Evolutionary conservation across 768 basidiomycete species (phyloP).

Genomic region (Tremella mesenterica): DNA sequence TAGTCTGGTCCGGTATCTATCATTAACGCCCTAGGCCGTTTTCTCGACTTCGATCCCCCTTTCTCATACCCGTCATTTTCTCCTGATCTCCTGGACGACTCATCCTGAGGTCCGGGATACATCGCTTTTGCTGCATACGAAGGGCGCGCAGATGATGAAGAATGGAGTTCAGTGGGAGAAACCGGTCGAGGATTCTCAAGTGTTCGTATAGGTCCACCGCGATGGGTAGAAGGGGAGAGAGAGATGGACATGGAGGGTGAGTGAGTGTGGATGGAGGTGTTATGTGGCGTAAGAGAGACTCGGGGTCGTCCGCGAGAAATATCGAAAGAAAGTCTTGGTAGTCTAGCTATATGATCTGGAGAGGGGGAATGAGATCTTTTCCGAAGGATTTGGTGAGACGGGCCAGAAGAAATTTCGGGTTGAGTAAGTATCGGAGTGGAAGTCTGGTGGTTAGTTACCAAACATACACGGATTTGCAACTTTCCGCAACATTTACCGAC

Average conservation of each 20-base stretch:
- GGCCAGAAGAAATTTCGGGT: background rate
- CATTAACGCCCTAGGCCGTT: background rate
- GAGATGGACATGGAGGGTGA: background rate
- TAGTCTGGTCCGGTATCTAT: constrained; percentile 3
- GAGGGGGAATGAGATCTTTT: background rate
- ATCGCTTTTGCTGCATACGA: too few relatives aligned
- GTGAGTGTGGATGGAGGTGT: background rate
- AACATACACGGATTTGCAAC: too few relatives aligned
- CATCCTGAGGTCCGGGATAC: too few relatives aligned
- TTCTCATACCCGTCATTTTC: background rate
- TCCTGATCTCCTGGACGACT: too few relatives aligned
- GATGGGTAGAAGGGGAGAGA: background rate
- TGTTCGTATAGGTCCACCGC: too few relatives aligned
- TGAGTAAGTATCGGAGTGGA: too few relatives aligned
- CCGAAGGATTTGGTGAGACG: background rate
- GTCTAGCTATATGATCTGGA: background rate
- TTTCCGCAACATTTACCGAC: too few relatives aligned
- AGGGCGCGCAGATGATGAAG: background rate
- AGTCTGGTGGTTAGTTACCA: too few relatives aligned
- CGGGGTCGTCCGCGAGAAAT: background rate
- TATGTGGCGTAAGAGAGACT: background rate
- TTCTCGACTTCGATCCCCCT: background rate
- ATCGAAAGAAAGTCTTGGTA: background rate
- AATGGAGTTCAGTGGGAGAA: background rate
- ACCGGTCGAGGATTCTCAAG: background rate